Percentiles rank a stretch among this genome's conserved stretches.
Evolutionary conservation across 345 rosid species (phyloP).

Genomic region (Citrus inodora): DNA sequence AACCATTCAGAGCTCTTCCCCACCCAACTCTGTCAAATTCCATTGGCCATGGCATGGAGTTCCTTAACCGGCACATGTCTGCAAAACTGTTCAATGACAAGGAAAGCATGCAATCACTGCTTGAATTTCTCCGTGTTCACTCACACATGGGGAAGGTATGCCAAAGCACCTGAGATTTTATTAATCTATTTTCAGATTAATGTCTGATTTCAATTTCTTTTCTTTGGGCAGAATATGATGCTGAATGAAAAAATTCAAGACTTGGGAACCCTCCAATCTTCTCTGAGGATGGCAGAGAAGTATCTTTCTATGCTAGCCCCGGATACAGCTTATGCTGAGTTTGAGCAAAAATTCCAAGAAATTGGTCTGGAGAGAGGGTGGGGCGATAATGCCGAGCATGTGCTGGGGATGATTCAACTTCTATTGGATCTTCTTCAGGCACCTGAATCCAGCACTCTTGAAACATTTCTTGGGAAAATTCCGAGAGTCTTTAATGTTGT

Average conservation of each 20-base stretch:
- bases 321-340: conserved; percentile 49
- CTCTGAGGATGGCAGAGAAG: conserved; percentile 84
- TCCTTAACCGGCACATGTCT: conserved; percentile 92
- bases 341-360: conserved; percentile 78
- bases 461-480: conserved; percentile 71
- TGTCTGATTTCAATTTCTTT: not conserved
- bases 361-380: conserved; percentile 92
- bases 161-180: too few relatives aligned
- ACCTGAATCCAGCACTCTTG: conserved; percentile 89
- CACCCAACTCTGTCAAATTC: conserved; percentile 84
- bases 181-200: too few relatives aligned
- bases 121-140: conserved; percentile 75
- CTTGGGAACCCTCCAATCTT: conserved; percentile 59
- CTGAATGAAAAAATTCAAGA: conserved; percentile 61
- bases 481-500: conserved; percentile 94
- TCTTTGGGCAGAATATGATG: conserved; percentile 66
- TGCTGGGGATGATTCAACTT: conserved; percentile 80
- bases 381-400: conserved; percentile 83
- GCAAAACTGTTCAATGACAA: conserved; percentile 93
- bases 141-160: conserved; percentile 76
- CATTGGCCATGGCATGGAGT: conserved; percentile 92
- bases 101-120: conserved; percentile 84
- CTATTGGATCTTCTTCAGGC: conserved; percentile 92
- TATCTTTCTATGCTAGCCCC: conserved; percentile 46
- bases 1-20: conserved; percentile 89